Conservation (phyloP, 2,329 filamentous ascomycete species). For the Curvularia eragrostidis region DNA sequence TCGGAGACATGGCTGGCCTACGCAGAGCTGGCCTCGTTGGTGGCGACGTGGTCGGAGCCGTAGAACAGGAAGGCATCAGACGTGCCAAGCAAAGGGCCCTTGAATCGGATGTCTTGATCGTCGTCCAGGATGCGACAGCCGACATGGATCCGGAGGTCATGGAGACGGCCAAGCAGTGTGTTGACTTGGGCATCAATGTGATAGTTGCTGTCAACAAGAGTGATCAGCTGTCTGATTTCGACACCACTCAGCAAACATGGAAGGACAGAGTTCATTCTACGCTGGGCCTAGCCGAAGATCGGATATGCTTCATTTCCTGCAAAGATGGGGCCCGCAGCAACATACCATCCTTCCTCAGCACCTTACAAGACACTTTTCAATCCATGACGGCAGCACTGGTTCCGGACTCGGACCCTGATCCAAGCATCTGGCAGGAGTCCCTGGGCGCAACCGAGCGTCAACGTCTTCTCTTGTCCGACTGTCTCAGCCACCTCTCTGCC, state of each 20-base stretch:
- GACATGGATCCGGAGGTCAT: slow-evolving; percentile 69
- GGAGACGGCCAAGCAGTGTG: slow-evolving; percentile 60
- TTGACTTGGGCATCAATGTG: slow-evolving; percentile 59
- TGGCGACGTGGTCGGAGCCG: slow-evolving; percentile 64
- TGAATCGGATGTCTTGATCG: slow-evolving; percentile 84
- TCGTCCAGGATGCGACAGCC: slow-evolving; percentile 71
- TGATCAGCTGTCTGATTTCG: slow-evolving; percentile 57
- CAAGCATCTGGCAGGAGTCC: slow-evolving; percentile 77
- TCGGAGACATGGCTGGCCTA: slow-evolving; percentile 94
- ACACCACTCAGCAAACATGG: slow-evolving; percentile 23
- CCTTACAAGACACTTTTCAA: slow-evolving; percentile 71
- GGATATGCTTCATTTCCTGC: slow-evolving; percentile 75
- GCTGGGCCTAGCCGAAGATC: slow-evolving; percentile 45
- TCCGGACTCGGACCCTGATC: slow-evolving; percentile 58
- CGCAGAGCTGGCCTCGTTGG: slow-evolving; percentile 57
- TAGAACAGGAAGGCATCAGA: slow-evolving; percentile 90
- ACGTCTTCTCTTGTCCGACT: slow-evolving; percentile 77
- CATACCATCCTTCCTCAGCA: slow-evolving; percentile 71
- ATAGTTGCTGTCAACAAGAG: slow-evolving; percentile 68
- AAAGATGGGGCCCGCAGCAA: slow-evolving; percentile 67
- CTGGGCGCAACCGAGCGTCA: slow-evolving; percentile 92
- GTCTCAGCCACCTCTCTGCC: slow-evolving; percentile 72
- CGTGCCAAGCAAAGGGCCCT: slow-evolving; percentile 81
- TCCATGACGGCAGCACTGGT: slow-evolving; percentile 67
- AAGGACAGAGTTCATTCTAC: slow-evolving; percentile 27